A percentile compares a stretch with the other conserved stretches of the same genome.
Evolutionary conservation across 305 asterid genomes (phyloP).

Genomic region (Euphrasia arctica): DNA sequence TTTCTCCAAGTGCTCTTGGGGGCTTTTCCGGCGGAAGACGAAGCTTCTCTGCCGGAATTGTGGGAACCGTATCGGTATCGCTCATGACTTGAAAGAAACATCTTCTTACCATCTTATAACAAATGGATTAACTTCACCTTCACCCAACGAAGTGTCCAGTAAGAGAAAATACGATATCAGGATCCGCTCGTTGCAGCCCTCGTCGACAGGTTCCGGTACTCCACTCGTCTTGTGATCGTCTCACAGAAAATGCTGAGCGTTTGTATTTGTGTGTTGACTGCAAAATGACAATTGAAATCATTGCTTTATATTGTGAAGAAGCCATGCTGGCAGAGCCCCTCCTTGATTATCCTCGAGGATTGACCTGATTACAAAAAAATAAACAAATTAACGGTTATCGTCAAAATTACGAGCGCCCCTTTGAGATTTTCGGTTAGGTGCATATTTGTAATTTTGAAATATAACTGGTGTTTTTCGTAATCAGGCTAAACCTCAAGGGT

Average conservation of each 20-base stretch:
- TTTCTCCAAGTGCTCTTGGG: constrained; percentile 57
- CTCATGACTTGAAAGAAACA: constrained; percentile 38
- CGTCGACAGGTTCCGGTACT: constrained; percentile 45
- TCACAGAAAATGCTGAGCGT: neutral
- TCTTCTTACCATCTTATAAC: constrained; percentile 47
- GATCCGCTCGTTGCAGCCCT: constrained; percentile 76
- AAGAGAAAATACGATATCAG: constrained; percentile 61
- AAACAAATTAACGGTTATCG: neutral
- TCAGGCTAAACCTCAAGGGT: neutral
- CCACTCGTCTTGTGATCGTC: constrained; percentile 34
- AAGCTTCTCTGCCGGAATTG: constrained; percentile 81
- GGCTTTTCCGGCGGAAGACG: constrained; percentile 48
- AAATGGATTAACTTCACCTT: constrained; percentile 45
- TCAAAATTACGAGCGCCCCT: neutral
- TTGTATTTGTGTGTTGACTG: neutral
- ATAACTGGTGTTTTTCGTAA: neutral
- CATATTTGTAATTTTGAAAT: neutral
- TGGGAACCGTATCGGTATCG: constrained; percentile 63
- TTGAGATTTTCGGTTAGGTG: neutral
- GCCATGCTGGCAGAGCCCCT: neutral
- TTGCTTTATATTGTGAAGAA: neutral
- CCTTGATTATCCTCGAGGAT: neutral
- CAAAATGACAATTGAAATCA: too few species aligned
- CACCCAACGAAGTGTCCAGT: constrained; percentile 43
- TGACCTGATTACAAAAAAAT: neutral